phyloP scores from a whole-genome alignment of 2,329 filamentous ascomycete genomes.

The Atkinsonella hypoxylon region DNA sequence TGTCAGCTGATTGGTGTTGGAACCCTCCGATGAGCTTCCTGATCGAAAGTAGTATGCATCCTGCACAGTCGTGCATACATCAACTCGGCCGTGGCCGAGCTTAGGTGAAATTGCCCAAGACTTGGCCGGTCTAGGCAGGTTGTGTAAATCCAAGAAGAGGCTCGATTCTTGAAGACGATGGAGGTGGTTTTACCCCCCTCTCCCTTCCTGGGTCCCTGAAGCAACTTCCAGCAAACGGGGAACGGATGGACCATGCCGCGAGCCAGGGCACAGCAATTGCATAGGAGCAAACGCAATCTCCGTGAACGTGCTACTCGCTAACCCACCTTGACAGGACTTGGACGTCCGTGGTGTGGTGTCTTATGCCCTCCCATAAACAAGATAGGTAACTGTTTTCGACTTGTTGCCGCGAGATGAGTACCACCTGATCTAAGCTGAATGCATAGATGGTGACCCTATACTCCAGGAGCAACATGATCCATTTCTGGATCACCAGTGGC shows the following conservation, averaged over 20 bases:
- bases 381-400: not conserved
- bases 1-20: not conserved
- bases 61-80: not conserved
- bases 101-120: not conserved
- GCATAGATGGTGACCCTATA: not conserved
- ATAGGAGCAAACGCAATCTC: not conserved
- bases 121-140: not conserved
- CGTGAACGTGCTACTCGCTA: not conserved
- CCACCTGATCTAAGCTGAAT: constrained; percentile 5
- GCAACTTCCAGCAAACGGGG: not conserved
- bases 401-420: constrained; percentile 3
- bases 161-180: not conserved
- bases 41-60: not conserved
- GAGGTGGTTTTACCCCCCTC: not conserved
- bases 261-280: not conserved
- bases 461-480: not conserved
- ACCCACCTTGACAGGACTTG: not conserved
- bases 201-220: not conserved
- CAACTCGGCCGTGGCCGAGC: not conserved
- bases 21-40: not conserved
- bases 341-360: constrained; percentile 1
- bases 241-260: not conserved
- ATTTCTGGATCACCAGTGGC: not conserved
- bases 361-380: not conserved
- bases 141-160: too few species aligned